Base-by-base conservation (phyloP, 495 filamentous ascomycete species). In the Aspergillus heteromorphus region DNA sequence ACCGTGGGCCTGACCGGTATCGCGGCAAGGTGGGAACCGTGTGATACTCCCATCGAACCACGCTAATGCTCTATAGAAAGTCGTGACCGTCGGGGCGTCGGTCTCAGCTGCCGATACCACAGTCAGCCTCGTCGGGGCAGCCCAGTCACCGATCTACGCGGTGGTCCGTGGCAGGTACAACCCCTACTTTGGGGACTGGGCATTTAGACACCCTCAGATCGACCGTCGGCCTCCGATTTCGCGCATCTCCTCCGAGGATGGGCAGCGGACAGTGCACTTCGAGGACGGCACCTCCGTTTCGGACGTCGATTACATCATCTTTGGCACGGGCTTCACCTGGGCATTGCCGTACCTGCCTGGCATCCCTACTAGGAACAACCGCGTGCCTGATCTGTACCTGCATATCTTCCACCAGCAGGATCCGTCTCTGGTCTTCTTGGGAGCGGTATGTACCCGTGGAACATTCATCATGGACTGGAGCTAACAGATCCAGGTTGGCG, bases 301-400 rank as follows among this genome's bases (percentile, higher is more conserved):
- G 0, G 60, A 73, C 4, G 75, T 83, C 6, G 81, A 85, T 58
- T 58, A 80, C 56, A 73, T 85, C 43, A 77, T 83, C 49, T 78
- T 85, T 47, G 80, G 77, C 17, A 83, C 81, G 0, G 80, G 82
- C 0, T 83, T 82, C 57, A 72, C 64, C 19, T 83, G 77, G 79
- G 78, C 75, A 1, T 41, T 82, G 3, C 81, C 79, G 2, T 84
- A 82, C 56, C 52, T 82, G 2, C 79, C 80, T 0, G 57, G 75
- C 21, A 63, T 83, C 0, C 60, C 65, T 2, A 71, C 78, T 2
- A 65, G 73, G 9, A 81, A 80, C 48, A 82, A 82, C 45, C 72
- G 81, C 0, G 68, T 83, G 0, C 79, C 78, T 3, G 74, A 76
- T 55, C 60, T 84, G 20, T 84, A 81, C 54, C 77, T 79, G 52